Percentiles rank a stretch among this genome's conserved stretches.
Conservation (phyloP, 331 rosid species). For the Phaseolus coccineus region DNA sequence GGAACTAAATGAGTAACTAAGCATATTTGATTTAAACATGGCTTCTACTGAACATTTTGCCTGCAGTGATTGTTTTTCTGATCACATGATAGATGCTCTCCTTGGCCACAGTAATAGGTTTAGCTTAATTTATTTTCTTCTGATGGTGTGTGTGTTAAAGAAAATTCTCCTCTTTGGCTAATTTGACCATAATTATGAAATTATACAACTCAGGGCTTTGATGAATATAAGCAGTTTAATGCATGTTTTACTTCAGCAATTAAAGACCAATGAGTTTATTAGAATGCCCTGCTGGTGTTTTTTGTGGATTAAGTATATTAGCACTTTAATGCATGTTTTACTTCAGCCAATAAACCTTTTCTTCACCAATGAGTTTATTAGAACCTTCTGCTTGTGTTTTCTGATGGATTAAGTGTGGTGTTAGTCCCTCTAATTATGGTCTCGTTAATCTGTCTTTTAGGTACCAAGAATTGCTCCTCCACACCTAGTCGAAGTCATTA, state of each 20-base stretch:
- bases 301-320: neutral
- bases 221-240: neutral
- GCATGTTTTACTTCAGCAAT: neutral
- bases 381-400: constrained; percentile 25
- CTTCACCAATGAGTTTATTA: neutral
- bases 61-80: neutral
- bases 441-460: neutral
- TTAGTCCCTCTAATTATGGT: neutral
- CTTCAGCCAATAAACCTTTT: neutral
- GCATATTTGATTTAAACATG: neutral
- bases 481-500: constrained; percentile 1
- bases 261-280: neutral
- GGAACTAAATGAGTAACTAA: no score
- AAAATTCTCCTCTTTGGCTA: neutral
- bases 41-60: neutral
- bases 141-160: neutral
- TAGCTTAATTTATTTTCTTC: neutral
- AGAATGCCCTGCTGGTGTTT: constrained; percentile 22
- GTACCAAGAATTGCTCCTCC: neutral
- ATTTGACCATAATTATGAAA: neutral
- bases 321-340: neutral
- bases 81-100: neutral
- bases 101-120: neutral
- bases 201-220: neutral
- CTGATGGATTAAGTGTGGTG: neutral